A percentile compares a stretch with the other conserved stretches of the same genome.
These are phyloP conservation scores for Myxozyma lipomycoides DNA, from an alignment of 805 yeast species.

Conservation along the genomic window DNA sequence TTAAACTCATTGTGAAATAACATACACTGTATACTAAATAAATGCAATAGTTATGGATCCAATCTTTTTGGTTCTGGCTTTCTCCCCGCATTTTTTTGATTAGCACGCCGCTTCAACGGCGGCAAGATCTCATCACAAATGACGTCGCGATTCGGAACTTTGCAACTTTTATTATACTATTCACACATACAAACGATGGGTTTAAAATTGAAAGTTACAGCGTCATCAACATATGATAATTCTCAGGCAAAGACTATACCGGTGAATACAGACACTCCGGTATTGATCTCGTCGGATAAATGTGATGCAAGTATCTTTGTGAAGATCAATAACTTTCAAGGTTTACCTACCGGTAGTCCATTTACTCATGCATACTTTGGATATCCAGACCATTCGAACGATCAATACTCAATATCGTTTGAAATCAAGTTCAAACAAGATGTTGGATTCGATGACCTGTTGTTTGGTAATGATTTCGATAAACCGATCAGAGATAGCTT, in stretches of 20 bases:
- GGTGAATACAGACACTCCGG: conserved; percentile 20
- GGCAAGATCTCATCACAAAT: too few species aligned
- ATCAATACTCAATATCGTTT: conserved; percentile 40
- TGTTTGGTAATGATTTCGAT: conserved; percentile 68
- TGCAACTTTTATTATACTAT: too few species aligned
- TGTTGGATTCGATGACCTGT: conserved; percentile 40
- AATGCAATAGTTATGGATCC: too few species aligned
- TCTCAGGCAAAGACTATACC: conserved; percentile 2
- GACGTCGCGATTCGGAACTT: too few species aligned
- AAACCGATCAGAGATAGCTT: conserved; percentile 54
- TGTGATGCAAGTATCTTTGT: conserved; percentile 10
- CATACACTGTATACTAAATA: too few species aligned
- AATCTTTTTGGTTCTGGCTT: too few species aligned
- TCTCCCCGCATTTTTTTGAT: too few species aligned
- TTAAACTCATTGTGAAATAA: not conserved
- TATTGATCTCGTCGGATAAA: conserved; percentile 1
- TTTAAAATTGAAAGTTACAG: conserved; percentile 14
- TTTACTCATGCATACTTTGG: conserved; percentile 32
- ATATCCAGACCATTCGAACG: conserved; percentile 29
- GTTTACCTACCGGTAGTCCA: conserved; percentile 20
- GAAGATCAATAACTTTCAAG: conserved; percentile 16
- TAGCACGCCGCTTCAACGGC: too few species aligned
- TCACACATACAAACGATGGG: too few species aligned
- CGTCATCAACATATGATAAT: conserved; percentile 9
- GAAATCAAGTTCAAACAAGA: conserved; percentile 42